Base-by-base conservation (phyloP, 2,329 filamentous ascomycete species). In the Colletotrichum liaoningense region DNA sequence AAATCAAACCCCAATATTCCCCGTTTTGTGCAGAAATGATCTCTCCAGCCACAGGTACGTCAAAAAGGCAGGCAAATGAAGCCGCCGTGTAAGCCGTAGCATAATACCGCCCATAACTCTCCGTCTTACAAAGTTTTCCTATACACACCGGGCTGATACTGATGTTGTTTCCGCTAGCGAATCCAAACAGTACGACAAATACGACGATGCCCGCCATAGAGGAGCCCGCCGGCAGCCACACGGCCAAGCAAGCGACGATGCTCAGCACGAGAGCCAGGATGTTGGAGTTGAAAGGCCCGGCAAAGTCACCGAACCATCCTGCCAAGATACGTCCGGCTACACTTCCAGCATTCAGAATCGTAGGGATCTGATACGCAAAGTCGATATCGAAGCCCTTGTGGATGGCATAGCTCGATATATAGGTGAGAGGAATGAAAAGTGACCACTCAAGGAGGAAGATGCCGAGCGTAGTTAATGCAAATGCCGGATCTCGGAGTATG, bases 251-350 rank as follows among this genome's bases (percentile, higher is more conserved):
- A 2, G 91, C 90, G 5, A 93, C 83, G 63, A 87, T 79, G 19
- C 86, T 87, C 3, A 95, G 82, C 2, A 88, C 81, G 6, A 94
- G 87, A 0, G 93, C 91, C n/a, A 91, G 82, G 72, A 97, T 90
- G 83, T 95, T 94, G 22, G 91, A 91, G 79, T 98, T 98, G 85
- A 94, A 97, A 2, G 94, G 89, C 0, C 96, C 96, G n/a, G 96
- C 84, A 55, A 88, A 88, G 81, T 98, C 95, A 1, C 94, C 92
- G 74, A 93, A 89, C 80, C 93, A 93, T 0, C 95, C 95, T 0
- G 95, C 94, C 1, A 95, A 84, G 79, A 91, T 92, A 42, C 96
- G 91, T 3, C 96, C 95, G 14, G 97, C 84, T 67, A 94, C 92
- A 0, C 92, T 95, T 9, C 91, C 94, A 1, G 91, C 93, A 80